phyloP scores from a whole-genome alignment of 768 basidiomycete species.

The Strobilomyces echinocephalus region DNA sequence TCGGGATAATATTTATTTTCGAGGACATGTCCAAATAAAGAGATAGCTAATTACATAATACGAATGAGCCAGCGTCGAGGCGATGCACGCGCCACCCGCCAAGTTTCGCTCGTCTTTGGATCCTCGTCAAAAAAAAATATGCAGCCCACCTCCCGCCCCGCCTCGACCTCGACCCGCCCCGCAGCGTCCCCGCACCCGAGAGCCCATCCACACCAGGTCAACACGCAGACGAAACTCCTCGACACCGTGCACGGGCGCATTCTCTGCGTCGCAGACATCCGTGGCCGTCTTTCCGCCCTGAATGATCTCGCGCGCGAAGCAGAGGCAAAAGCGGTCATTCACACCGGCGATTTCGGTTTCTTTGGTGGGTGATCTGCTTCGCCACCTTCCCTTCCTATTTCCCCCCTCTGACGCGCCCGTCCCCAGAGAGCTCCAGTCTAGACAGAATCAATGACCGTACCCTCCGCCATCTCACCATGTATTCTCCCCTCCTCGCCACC shows the following conservation, averaged over 20 bases:
- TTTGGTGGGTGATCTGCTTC: conserved; percentile 55
- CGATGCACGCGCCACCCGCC: conserved; percentile 7
- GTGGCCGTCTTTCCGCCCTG: conserved; percentile 80
- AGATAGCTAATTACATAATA: conserved; percentile 29
- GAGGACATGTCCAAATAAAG: conserved; percentile 5
- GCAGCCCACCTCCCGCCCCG: conserved; percentile 53
- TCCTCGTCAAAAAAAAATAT: conserved; percentile 35
- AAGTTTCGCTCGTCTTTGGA: conserved; percentile 16
- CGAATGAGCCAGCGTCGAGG: background rate
- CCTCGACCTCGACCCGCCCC: conserved; percentile 57
- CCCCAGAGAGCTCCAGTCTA: conserved; percentile 68
- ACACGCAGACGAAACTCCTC: conserved; percentile 75
- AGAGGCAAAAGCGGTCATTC: conserved; percentile 89
- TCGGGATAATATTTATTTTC: conserved; percentile 12
- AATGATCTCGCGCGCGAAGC: conserved; percentile 88
- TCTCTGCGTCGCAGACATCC: conserved; percentile 92
- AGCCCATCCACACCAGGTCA: conserved; percentile 44
- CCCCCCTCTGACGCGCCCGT: conserved; percentile 18
- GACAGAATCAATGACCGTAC: conserved; percentile 93
- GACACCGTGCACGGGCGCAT: conserved; percentile 81
- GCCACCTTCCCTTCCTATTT: background rate
- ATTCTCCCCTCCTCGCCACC: conserved; percentile 89
- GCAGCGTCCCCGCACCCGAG: conserved; percentile 53
- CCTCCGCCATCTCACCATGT: conserved; percentile 91
- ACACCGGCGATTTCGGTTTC: conserved; percentile 99